phyloP scores from a whole-genome alignment of 805 yeast species.

The Kodamaea laetipori region DNA sequence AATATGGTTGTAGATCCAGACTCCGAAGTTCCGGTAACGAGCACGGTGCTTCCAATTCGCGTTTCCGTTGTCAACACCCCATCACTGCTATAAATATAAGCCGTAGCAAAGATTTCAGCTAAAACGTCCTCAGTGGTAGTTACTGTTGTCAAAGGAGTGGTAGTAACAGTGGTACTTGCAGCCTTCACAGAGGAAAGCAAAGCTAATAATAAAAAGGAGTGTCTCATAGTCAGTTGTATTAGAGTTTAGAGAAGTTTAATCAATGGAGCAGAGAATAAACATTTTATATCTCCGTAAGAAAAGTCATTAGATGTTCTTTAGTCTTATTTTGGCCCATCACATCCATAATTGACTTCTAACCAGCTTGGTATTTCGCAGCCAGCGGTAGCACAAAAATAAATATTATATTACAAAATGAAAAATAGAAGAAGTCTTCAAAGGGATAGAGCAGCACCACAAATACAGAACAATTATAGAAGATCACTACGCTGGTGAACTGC shows the following conservation, averaged over 20 bases:
- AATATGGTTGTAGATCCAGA: constrained; percentile 11
- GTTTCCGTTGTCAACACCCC: constrained; percentile 35
- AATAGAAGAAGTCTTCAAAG: constrained; percentile 3
- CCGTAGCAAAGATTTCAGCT: constrained; percentile 30
- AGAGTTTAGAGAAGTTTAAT: constrained; percentile 2
- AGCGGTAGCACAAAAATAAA: constrained; percentile 1
- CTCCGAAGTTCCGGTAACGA: constrained; percentile 12
- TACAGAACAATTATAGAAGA: neutral
- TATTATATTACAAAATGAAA: neutral
- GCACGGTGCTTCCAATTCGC: constrained; percentile 21
- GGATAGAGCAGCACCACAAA: neutral
- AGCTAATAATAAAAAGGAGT: constrained; percentile 11
- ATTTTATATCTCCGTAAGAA: constrained; percentile 3
- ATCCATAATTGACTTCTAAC: neutral
- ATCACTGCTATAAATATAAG: constrained; percentile 32
- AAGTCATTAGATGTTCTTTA: neutral
- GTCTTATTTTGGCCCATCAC: neutral
- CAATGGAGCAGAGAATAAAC: neutral
- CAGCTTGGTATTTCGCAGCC: constrained; percentile 3
- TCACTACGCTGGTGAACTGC: no score
- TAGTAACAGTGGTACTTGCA: constrained; percentile 27
- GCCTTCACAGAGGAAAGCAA: constrained; percentile 12
- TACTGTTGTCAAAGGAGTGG: constrained; percentile 29
- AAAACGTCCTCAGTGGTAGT: constrained; percentile 31
- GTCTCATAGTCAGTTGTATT: constrained; percentile 5